phyloP scores from a whole-genome alignment of 2,329 filamentous ascomycete genomes.

The Pestalotiopsis sp. region DNA sequence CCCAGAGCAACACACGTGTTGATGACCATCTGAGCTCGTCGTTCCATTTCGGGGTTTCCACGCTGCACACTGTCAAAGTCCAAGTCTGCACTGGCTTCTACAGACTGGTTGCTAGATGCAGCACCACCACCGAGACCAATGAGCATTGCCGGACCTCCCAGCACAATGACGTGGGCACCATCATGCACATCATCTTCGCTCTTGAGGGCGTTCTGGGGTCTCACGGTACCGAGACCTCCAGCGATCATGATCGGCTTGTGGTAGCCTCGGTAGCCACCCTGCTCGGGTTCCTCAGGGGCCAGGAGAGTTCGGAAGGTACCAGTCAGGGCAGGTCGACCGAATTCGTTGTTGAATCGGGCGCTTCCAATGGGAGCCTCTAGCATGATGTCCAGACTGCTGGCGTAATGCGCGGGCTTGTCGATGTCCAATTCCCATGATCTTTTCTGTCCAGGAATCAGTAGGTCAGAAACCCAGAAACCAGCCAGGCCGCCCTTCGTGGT shows the following conservation, averaged over 20 bases:
- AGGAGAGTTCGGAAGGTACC: constrained; percentile 93
- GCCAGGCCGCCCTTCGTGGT: constrained; percentile 88
- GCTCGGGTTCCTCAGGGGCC: constrained; percentile 59
- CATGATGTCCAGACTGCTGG: constrained; percentile 96
- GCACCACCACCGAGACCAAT: constrained; percentile 96
- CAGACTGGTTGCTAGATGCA: constrained; percentile 86
- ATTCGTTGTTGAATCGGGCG: constrained; percentile 94
- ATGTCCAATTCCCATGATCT: constrained; percentile 92
- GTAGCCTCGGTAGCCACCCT: constrained; percentile 71
- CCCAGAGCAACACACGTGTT: constrained; percentile 89
- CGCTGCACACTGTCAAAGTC: constrained; percentile 98
- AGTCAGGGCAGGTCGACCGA: constrained; percentile 84
- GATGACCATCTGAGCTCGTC: constrained; percentile 96
- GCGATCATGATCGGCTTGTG: constrained; percentile 91
- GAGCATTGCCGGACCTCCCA: constrained; percentile 95
- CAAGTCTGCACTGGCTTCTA: constrained; percentile 85
- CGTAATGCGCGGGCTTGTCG: constrained; percentile 88
- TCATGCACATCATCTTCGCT: constrained; percentile 76
- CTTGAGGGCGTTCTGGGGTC: constrained; percentile 90
- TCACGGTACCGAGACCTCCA: constrained; percentile 88
- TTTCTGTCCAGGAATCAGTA: constrained; percentile 80
- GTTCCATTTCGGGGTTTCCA: constrained; percentile 95
- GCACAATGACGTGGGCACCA: constrained; percentile 82
- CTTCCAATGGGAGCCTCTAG: constrained; percentile 94
- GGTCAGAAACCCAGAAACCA: constrained; percentile 94